Base-by-base conservation (phyloP, 371 early-diverging fungal genomes). In the Mortierella sp. region DNA sequence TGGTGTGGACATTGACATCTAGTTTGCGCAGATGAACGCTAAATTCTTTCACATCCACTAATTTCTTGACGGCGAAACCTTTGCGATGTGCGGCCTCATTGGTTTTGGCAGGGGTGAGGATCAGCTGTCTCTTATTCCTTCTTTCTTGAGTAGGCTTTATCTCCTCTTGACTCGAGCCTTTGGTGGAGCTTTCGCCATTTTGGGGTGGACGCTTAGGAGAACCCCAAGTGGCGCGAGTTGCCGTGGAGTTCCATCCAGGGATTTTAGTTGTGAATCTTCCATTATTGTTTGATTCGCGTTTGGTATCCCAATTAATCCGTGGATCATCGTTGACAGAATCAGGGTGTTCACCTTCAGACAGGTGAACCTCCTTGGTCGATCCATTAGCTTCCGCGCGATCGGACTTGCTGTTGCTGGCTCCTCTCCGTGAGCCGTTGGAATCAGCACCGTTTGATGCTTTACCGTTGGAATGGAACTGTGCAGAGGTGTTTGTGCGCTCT, bases 11-110 rank as follows among this genome's bases (percentile, higher is more conserved):
- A 32, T 59, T 18, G 54, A 73, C 62, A 22, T 73, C 39, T n/a
- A 78, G 40, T 32, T 64, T 64, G 0, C 67, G 70, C 3, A 78
- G 43, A n/a, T 47, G 59, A 24, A 78, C 69, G 5, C 16, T 63
- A 47, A 64, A 78, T 24, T 59, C 39, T 43, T 63, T 73, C 58
- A 78, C 32, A 18, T 62, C 59, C 32, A 78, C n/a, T 30, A 66
- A 72, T n/a, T 22, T 55, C 55, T 55, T 55, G 55, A 55, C 16
- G 52, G 24, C 18, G 11, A 20, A 52, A 3, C 24, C 24, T 24
- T 28, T 55, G 14, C 14, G 24, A 18, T 24, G 24, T 28, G 11
- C 14, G 0, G 55, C 55, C 11, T 28, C 20, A 2, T 16, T 8
- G 11, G 55, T 24, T 26, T 3, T 28, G 11, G 55, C 3, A 16